A percentile compares a stretch with the other conserved stretches of the same genome.
These are phyloP conservation scores for Gossypium herbaceum DNA, from an alignment of 345 rosid genomes.

Conservation along the genomic window DNA sequence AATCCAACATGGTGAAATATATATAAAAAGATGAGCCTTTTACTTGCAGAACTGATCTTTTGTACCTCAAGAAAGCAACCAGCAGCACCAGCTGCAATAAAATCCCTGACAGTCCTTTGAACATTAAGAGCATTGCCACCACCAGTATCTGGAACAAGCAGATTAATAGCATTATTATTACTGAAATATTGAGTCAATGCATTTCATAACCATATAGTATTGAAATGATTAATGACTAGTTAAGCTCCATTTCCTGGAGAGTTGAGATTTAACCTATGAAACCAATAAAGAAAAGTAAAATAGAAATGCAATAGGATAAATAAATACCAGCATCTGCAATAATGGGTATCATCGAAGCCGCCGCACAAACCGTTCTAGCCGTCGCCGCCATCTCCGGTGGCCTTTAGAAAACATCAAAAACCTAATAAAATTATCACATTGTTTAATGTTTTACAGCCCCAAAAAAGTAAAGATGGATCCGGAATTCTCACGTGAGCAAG, in stretches of 20 bases:
- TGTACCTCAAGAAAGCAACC: slow-evolving; percentile 64
- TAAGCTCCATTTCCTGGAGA: not conserved
- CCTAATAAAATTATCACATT: not conserved
- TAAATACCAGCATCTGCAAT: slow-evolving; percentile 43
- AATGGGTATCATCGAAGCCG: slow-evolving; percentile 40
- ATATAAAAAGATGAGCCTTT: not conserved
- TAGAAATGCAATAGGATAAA: not conserved
- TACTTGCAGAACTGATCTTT: not conserved
- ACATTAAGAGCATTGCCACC: slow-evolving; percentile 57
- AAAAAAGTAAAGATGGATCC: not conserved
- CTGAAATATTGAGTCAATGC: not conserved
- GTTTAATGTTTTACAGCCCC: not conserved
- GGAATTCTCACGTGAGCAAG: slow-evolving; percentile 34
- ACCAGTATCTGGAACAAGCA: slow-evolving; percentile 33
- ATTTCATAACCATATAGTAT: not conserved
- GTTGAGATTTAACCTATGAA: not conserved
- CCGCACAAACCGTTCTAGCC: slow-evolving; percentile 40
- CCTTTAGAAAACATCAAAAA: slow-evolving; percentile 14
- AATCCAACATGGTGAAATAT: not conserved
- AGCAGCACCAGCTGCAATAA: slow-evolving; percentile 53
- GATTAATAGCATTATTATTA: not conserved
- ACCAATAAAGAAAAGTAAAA: not conserved
- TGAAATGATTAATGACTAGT: not conserved
- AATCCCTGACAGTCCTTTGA: slow-evolving; percentile 51
- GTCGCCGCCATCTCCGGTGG: slow-evolving; percentile 52